phyloP scores from a whole-genome alignment of 129 eudicot genomes.

The Daucus carota region DNA sequence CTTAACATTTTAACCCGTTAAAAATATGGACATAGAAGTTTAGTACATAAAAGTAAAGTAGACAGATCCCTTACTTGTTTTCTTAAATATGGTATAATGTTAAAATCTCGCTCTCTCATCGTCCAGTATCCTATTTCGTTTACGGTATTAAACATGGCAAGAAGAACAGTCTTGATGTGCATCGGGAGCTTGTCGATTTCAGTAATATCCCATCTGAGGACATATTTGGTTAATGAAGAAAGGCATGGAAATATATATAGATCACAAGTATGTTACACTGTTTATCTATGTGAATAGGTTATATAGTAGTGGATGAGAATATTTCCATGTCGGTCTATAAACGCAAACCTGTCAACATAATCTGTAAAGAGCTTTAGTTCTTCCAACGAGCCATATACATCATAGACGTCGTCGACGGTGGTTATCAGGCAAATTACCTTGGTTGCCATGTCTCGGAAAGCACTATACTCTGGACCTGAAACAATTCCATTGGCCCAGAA shows the following conservation, averaged over 20 bases:
- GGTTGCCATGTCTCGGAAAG: not conserved
- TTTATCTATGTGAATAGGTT: too few species aligned
- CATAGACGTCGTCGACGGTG: not conserved
- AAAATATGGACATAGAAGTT: too few species aligned
- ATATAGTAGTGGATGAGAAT: too few species aligned
- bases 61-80: not conserved
- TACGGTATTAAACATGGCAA: constrained; percentile 2
- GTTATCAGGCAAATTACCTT: not conserved
- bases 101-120: constrained; percentile 1
- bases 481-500: not conserved
- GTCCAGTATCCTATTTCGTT: not conserved
- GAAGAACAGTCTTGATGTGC: not conserved
- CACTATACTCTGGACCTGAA: not conserved
- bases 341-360: not conserved
- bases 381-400: not conserved
- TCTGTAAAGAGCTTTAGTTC: not conserved
- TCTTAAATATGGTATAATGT: not conserved
- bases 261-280: too few species aligned
- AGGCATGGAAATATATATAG: not conserved
- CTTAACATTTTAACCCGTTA: too few species aligned
- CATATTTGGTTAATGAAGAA: not conserved
- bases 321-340: too few species aligned
- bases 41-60: too few species aligned
- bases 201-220: too few species aligned
- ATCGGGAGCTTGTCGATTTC: not conserved